Base-by-base conservation (phyloP, 371 early-diverging fungal genomes). In the Rhizomucor miehei region DNA sequence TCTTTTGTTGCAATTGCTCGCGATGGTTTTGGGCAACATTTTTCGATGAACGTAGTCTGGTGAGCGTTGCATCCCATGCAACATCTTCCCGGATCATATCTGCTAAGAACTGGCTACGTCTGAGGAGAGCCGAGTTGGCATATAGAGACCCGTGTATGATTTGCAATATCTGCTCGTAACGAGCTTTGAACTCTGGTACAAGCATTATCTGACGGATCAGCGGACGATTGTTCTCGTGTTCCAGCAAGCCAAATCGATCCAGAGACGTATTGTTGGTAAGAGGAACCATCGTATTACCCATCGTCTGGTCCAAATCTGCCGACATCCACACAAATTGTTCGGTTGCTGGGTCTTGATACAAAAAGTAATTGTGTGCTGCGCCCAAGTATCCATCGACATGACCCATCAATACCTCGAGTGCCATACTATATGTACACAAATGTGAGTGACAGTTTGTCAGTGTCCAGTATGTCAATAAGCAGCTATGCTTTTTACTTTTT, bases 351-450 rank as follows among this genome's bases (percentile, higher is more conserved):
- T 69, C 59, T 29, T 68, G 57, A 21, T 73, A 73, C n/a, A 73
- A 29, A 45, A 73, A 62, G 23, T 65, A 69, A 29, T 73, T 73
- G 39, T 73, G 69, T 1, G 73, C 69, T 3, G 65, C 60, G 9
- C 69, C 65, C 39, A 73, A 45, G 40, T 73, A 73, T 2, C 73
- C 73, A 55, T 69, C 69, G 16, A 59, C 56, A 34, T 67, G 67
- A 2, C 69, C 73, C 43, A 69, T 35, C n/a, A 73, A 24, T 11
- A 73, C 48, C 21, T 73, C 73, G 35, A 69, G 51, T 1, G 57
- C 63, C 37, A 67, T 52, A 37, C 69, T 66, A 49, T 11, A 8
- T 39, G 3, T 19, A 25, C 10, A 25, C 8, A 0, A 8, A 39
- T 44, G 17, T 34, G 17, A 10, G 17, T 29, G 0, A 16, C 3